Conservation (phyloP, 192 early-diverging fungal species). For the Coemansia sp. region DNA sequence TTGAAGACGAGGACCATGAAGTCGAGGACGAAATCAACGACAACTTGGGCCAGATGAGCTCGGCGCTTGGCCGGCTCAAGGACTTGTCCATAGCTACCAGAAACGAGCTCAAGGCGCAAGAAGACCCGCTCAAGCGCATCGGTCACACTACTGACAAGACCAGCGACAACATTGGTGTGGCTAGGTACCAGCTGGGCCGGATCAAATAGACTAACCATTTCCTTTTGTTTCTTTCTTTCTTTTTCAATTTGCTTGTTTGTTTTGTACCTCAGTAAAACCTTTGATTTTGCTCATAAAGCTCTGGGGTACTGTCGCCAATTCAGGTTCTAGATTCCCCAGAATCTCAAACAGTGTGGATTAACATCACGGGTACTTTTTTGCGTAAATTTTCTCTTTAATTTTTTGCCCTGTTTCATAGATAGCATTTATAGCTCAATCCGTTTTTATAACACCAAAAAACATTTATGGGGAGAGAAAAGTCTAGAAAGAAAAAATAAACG, state of each 20-base stretch:
- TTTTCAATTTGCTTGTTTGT: not conserved
- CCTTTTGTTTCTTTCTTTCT: not conserved
- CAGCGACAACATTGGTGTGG: conserved; percentile 45
- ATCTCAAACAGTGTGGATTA: conserved; percentile 13
- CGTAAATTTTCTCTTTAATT: not conserved
- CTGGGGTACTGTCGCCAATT: not conserved
- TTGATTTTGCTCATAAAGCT: conserved; percentile 5
- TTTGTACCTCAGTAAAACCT: conserved; percentile 5
- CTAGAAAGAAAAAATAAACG: no score
- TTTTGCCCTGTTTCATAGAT: not conserved
- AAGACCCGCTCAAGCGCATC: conserved; percentile 59
- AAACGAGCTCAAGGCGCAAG: conserved; percentile 65
- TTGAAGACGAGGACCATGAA: conserved; percentile 72
- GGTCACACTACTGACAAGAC: conserved; percentile 58
- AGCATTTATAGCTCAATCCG: not conserved
- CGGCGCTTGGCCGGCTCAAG: conserved; percentile 60
- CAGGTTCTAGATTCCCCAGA: conserved; percentile 1
- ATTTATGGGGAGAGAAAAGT: not conserved
- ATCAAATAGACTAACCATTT: conserved; percentile 28
- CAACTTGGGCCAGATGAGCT: conserved; percentile 65
- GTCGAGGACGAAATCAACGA: conserved; percentile 70
- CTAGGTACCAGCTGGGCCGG: conserved; percentile 41
- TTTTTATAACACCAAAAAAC: not conserved
- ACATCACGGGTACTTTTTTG: conserved; percentile 12
- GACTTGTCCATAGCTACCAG: conserved; percentile 62